These are phyloP conservation scores for Dunaliella primolecta DNA, from an alignment of 139 green algal genomes.

Conservation along the genomic window DNA sequence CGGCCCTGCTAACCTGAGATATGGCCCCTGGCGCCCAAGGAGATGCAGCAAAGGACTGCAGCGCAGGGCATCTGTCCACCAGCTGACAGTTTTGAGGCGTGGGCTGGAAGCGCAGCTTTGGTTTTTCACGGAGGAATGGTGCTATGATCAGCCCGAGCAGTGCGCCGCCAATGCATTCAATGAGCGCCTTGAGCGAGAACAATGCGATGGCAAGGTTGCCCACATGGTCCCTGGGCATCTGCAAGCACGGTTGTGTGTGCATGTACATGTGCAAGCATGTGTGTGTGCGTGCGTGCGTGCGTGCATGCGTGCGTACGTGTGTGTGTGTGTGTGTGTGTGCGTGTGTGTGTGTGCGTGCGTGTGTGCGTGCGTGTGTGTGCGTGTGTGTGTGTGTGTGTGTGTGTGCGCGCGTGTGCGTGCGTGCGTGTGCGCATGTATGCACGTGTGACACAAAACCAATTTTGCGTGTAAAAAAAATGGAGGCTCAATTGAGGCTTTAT, in stretches of 20 bases:
- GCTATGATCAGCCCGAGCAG: not conserved
- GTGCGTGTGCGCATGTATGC: no score
- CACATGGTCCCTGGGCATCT: not conserved
- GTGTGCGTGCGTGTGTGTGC: no score
- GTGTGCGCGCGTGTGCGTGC: no score
- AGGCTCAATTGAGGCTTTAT: no score
- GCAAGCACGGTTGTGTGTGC: not conserved
- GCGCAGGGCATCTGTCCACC: not conserved
- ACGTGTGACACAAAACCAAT: no score
- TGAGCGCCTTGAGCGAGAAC: not conserved
- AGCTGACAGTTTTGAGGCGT: not conserved
- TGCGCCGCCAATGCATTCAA: not conserved
- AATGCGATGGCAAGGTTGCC: not conserved
- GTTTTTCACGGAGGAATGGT: not conserved
- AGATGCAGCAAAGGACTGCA: not conserved
- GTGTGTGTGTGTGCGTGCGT: not conserved
- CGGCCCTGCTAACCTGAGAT: not conserved
- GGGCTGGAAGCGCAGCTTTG: not conserved
- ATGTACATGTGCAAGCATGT: not conserved
- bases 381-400: no score
- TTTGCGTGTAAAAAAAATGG: no score
- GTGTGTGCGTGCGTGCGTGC: not conserved
- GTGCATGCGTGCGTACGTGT: not conserved
- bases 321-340: not conserved
- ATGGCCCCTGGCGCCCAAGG: not conserved